Conservation (phyloP, 306 rosid species). For the Prunus mume region DNA sequence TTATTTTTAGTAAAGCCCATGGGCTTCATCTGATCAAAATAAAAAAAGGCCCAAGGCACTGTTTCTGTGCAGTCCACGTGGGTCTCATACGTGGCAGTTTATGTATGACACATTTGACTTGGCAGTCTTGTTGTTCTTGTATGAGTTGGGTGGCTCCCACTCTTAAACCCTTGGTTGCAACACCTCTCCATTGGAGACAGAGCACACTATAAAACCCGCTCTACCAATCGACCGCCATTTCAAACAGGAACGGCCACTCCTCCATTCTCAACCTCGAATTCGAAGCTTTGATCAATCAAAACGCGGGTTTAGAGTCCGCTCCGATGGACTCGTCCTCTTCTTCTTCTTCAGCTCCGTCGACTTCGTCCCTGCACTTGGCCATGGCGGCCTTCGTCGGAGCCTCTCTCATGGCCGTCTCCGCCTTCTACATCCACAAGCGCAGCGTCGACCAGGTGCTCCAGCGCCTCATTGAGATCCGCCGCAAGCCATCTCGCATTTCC, state of each 20-base stretch:
- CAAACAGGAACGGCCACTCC: neutral
- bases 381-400: slow-evolving; percentile 79
- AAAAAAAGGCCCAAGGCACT: no score
- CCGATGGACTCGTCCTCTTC: slow-evolving; percentile 32
- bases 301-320: neutral
- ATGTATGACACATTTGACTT: no score
- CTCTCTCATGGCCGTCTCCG: slow-evolving; percentile 74
- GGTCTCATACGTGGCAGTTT: no score
- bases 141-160: no score
- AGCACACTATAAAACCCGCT: neutral
- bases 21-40: no score
- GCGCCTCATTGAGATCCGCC: slow-evolving; percentile 65
- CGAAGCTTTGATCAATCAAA: neutral
- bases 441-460: slow-evolving; percentile 69
- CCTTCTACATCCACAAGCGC: slow-evolving; percentile 81
- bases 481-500: slow-evolving; percentile 1
- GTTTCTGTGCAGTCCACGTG: no score
- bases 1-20: no score
- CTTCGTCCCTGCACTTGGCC: slow-evolving; percentile 57
- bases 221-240: neutral
- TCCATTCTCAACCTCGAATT: neutral
- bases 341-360: slow-evolving; percentile 26
- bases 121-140: no score
- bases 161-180: no score
- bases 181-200: no score